These are phyloP conservation scores for Hyphodiscus sp. DNA, from an alignment of 2,329 filamentous ascomycete genomes.

Conservation along the genomic window DNA sequence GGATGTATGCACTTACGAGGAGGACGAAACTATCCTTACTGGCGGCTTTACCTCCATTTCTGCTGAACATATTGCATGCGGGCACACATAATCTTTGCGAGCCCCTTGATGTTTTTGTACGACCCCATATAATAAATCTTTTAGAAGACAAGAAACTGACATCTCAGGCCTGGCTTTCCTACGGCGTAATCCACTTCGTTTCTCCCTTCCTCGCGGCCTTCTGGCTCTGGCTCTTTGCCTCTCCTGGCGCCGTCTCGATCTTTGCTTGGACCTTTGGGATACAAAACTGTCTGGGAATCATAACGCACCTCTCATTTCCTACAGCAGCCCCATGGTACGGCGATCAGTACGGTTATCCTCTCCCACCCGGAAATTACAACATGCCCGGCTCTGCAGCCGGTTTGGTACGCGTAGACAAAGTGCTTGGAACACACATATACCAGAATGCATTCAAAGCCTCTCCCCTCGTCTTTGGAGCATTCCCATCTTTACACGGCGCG, in stretches of 20 bases:
- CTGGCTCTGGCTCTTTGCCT: conserved; percentile 80
- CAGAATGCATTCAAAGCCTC: conserved; percentile 85
- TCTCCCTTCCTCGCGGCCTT: conserved; percentile 71
- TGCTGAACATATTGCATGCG: conserved; percentile 74
- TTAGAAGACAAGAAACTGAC: conserved; percentile 58
- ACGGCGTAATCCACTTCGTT: conserved; percentile 83
- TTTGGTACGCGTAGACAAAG: conserved; percentile 76
- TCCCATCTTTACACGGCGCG: conserved; percentile 86
- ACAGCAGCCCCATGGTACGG: conserved; percentile 96
- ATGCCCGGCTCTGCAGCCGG: conserved; percentile 86
- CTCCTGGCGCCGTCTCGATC: conserved; percentile 74
- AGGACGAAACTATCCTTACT: conserved; percentile 22
- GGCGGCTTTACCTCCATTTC: conserved; percentile 20
- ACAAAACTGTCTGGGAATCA: conserved; percentile 81
- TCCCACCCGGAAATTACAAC: conserved; percentile 84
- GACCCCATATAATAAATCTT: not conserved
- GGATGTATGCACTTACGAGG: conserved; percentile 24
- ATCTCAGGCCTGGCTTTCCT: conserved; percentile 78
- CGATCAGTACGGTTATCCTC: conserved; percentile 65
- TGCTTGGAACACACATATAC: conserved; percentile 85
- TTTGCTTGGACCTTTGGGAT: conserved; percentile 86
- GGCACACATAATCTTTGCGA: conserved; percentile 59
- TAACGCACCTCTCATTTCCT: conserved; percentile 81
- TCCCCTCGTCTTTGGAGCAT: conserved; percentile 86
- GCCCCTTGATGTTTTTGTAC: conserved; percentile 23